Evolutionary conservation across 495 filamentous ascomycete species (phyloP), one percentile per base, ranked within the genome.

Genomic region (Daldinia loculata): DNA sequence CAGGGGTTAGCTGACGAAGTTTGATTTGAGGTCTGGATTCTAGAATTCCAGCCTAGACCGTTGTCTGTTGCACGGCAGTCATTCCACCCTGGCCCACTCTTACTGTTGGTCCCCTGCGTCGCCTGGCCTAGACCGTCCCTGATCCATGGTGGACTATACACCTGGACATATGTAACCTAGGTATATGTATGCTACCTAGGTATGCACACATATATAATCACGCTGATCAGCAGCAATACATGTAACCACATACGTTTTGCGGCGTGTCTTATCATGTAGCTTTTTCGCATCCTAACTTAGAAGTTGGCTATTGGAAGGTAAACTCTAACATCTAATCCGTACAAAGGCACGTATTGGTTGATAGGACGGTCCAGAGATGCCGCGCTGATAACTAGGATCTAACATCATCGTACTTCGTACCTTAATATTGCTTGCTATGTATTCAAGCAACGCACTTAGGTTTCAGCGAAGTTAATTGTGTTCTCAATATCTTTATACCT

Each of bases 11-110:
- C 39, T 57, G 45, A 61, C 61, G 57, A 66, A 55, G 53, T 62
- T 61, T 32, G 29, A 43, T 22, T 62, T 53, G 41, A 61, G 61
- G 61, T 61, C 36, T 55, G 56, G 65, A 73, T 69, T 73, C 66
- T 72, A 61, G 61, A 69, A 53, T 65, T 41, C 53, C 30, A 36
- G 66, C 62, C 70, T 73, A 69, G 70, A 73, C 56, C 63, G 67
- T 61, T 56, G 67, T 70, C 71, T 32, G 71, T 74, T 58, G 30
- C 71, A 74, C 71, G 71, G 67, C 67, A 65, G 71, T 71, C 63
- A 56, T 63, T 65, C 62, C 43, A 71, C 60, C 67, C 9, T 51
- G 66, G 62, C 34, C 67, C 67, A 74, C 63, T 67, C 71, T 71
- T 70, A 63, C 59, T 57, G 62, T 69, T 39, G 27, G n/a, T 26